phyloP scores from a whole-genome alignment of 805 yeast species.

The Sugiyamaella qingdaonensis region DNA sequence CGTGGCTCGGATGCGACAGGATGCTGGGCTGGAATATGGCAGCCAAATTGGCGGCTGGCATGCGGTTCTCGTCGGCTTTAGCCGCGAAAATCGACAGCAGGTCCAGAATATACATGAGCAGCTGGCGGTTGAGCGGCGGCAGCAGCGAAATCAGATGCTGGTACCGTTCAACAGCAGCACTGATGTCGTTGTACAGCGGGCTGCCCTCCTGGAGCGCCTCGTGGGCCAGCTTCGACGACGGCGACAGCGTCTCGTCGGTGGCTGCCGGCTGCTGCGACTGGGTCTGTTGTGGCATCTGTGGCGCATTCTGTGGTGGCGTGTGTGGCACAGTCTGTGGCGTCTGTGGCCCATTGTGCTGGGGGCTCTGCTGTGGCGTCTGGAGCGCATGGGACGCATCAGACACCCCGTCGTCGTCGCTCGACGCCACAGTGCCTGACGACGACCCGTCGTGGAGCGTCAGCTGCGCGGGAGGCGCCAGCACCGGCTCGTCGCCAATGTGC shows the following conservation, averaged over 20 bases:
- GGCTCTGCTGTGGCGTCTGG: neutral
- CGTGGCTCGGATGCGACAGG: conserved; percentile 87
- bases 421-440: neutral
- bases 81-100: conserved; percentile 79
- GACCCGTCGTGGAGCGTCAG: neutral
- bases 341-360: neutral
- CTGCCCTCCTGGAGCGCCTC: conserved; percentile 1
- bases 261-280: conserved; percentile 3
- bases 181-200: conserved; percentile 18
- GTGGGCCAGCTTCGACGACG: conserved; percentile 6
- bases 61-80: conserved; percentile 70
- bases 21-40: conserved; percentile 98
- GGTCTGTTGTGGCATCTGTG: neutral
- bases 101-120: conserved; percentile 82
- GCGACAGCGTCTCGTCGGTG: neutral
- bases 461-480: neutral
- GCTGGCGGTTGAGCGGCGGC: conserved; percentile 75
- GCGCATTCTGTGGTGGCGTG: neutral
- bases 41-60: conserved; percentile 91
- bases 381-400: neutral
- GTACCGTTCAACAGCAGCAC: conserved; percentile 62
- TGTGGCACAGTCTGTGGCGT: neutral
- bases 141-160: conserved; percentile 62
- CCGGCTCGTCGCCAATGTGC: neutral
- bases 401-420: neutral